Conservation (phyloP, 345 rosid species). For the Aquilaria malaccensis region DNA sequence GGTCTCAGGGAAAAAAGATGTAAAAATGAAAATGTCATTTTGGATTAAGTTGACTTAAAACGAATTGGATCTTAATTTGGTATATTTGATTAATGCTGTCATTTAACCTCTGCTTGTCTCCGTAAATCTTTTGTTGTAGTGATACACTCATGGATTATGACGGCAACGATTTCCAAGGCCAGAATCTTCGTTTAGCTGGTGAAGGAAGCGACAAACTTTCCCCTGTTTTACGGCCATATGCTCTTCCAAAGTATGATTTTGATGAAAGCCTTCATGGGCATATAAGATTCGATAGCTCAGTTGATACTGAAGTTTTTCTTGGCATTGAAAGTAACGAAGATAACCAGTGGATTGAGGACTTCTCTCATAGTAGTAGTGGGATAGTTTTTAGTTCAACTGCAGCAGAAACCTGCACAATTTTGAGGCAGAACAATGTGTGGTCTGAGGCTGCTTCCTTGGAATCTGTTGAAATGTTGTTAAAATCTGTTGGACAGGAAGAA, state of each 20-base stretch:
- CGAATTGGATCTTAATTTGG: too few species aligned
- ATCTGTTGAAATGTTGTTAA: conserved; percentile 91
- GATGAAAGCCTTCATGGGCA: conserved; percentile 66
- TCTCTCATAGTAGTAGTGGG: conserved; percentile 51
- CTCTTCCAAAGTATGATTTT: conserved; percentile 89
- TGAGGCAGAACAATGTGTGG: conserved; percentile 92
- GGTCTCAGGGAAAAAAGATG: too few species aligned
- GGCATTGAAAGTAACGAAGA: conserved; percentile 78
- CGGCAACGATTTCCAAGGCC: conserved; percentile 94
- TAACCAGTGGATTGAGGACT: conserved; percentile 95
- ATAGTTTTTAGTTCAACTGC: conserved; percentile 77
- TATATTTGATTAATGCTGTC: not conserved
- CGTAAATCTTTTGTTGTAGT: conserved; percentile 32
- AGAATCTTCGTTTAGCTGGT: conserved; percentile 85
- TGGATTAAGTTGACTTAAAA: too few species aligned
- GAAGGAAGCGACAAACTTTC: conserved; percentile 75
- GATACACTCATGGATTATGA: conserved; percentile 95
- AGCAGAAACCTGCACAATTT: conserved; percentile 71
- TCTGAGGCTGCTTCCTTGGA: conserved; percentile 89
- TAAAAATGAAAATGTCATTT: too few species aligned
- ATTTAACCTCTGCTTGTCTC: not conserved
- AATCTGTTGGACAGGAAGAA: conserved; percentile 94
- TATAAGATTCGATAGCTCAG: conserved; percentile 70
- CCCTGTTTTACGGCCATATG: conserved; percentile 59
- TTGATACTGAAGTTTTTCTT: conserved; percentile 69